Evolutionary conservation across 208 protist genomes (phyloP).

Genomic region (Phytomonas sp.): DNA sequence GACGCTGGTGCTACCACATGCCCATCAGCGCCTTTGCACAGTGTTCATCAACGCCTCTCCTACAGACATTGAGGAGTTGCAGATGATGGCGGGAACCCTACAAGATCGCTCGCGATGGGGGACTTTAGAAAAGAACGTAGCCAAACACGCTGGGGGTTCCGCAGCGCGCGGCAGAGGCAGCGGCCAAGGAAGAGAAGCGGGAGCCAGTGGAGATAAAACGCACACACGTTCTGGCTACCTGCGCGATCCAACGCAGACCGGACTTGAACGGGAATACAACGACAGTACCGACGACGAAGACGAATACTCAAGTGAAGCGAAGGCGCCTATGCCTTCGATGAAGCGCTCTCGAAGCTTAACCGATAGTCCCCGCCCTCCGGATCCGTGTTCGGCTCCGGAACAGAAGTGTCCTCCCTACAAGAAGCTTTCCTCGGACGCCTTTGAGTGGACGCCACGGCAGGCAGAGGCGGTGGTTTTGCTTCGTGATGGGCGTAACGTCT

Average conservation of each 20-base stretch:
- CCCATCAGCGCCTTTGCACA: conserved; percentile 30
- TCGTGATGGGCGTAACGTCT: conserved; percentile 44
- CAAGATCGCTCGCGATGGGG: conserved; percentile 39
- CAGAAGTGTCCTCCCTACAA: not conserved
- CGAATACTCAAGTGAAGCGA: not conserved
- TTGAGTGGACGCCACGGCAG: conserved; percentile 39
- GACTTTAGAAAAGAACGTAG: conserved; percentile 68
- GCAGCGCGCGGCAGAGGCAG: not conserved
- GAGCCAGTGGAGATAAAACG: conserved; percentile 3
- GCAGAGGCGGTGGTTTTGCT: conserved; percentile 30
- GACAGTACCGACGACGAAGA: conserved; percentile 6
- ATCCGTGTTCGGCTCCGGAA: not conserved
- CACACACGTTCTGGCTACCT: not conserved
- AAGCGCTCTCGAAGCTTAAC: not conserved
- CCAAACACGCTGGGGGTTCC: not conserved
- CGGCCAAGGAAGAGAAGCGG: conserved; percentile 3
- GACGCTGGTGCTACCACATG: conserved; percentile 58
- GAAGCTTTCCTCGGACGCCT: not conserved
- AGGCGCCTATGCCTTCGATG: not conserved
- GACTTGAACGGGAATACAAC: conserved; percentile 2
- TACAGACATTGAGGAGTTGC: conserved; percentile 46
- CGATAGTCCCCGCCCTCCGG: not conserved
- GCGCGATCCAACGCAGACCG: conserved; percentile 10
- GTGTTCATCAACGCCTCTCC: conserved; percentile 57
- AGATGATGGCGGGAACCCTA: conserved; percentile 54